Evolutionary conservation across 2,329 filamentous ascomycete genomes (phyloP).

Genomic region (Endoconidiophora laricicola): DNA sequence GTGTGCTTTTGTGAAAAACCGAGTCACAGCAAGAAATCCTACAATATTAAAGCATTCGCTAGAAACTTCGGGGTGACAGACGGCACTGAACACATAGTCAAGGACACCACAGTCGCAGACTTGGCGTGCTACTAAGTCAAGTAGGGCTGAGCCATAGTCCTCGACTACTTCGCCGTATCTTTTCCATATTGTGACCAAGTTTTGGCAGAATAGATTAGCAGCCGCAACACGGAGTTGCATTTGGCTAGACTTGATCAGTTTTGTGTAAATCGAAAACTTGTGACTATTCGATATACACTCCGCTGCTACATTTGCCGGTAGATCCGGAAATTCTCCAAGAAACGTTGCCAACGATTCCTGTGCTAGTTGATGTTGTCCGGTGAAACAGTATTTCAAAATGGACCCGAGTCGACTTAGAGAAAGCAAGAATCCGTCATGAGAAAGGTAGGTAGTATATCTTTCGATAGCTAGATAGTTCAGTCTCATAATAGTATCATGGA

Average conservation of each 20-base stretch:
- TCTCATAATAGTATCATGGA: background rate
- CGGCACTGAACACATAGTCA: slow-evolving; percentile 75
- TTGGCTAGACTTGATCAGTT: slow-evolving; percentile 64
- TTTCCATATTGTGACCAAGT: slow-evolving; percentile 52
- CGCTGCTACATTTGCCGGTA: slow-evolving; percentile 23
- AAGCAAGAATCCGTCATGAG: background rate
- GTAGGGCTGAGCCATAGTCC: slow-evolving; percentile 28
- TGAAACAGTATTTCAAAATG: slow-evolving; percentile 2
- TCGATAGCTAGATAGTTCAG: background rate
- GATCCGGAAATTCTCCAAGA: slow-evolving; percentile 18
- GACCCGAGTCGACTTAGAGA: background rate
- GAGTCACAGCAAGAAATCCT: slow-evolving; percentile 69
- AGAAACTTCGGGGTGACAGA: slow-evolving; percentile 84
- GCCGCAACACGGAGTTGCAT: slow-evolving; percentile 81
- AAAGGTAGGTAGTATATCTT: background rate
- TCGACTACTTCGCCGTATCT: slow-evolving; percentile 31
- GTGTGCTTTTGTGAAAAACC: slow-evolving; percentile 52
- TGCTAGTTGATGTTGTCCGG: background rate
- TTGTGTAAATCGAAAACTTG: slow-evolving; percentile 52
- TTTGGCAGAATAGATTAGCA: slow-evolving; percentile 53
- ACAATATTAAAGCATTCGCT: slow-evolving; percentile 67
- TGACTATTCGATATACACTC: slow-evolving; percentile 45
- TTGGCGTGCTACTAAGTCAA: slow-evolving; percentile 52
- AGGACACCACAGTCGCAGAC: slow-evolving; percentile 56
- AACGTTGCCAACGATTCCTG: background rate